Percentiles rank a stretch among this genome's conserved stretches.
Evolutionary conservation across 768 basidiomycete species (phyloP).

Genomic region (Leccinum disarticulatum): DNA sequence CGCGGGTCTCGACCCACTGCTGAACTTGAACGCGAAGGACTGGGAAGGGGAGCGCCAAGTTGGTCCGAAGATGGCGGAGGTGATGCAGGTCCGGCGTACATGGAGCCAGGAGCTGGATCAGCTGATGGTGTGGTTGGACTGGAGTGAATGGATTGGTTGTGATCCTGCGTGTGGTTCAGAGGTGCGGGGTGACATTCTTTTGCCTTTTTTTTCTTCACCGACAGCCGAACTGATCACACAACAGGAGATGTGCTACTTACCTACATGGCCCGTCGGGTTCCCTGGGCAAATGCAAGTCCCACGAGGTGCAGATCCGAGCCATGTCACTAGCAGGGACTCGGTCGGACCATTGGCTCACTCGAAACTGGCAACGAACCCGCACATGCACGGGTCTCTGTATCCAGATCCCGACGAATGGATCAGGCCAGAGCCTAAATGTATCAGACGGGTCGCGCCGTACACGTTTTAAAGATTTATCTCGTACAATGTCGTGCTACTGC

Average conservation of each 20-base stretch:
- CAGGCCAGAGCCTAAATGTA: conserved; percentile 16
- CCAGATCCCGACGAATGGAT: conserved; percentile 5
- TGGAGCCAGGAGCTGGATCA: conserved; percentile 37
- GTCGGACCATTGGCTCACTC: neutral
- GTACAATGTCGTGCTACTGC: neutral
- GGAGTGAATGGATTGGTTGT: conserved; percentile 51
- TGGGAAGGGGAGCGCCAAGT: neutral
- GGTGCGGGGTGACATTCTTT: conserved; percentile 24
- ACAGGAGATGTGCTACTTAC: conserved; percentile 23
- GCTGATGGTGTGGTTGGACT: conserved; percentile 51
- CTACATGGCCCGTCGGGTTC: conserved; percentile 19
- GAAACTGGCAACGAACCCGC: neutral
- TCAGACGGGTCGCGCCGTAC: conserved; percentile 7
- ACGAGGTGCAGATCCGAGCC: neutral
- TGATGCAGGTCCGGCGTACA: conserved; percentile 9
- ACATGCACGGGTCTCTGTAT: neutral
- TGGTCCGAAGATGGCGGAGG: neutral
- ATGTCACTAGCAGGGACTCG: neutral
- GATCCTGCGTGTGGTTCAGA: conserved; percentile 44
- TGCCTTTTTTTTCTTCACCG: neutral
- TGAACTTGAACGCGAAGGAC: conserved; percentile 6
- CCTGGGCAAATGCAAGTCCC: neutral
- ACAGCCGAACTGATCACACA: neutral
- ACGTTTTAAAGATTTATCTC: neutral
- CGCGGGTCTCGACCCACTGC: conserved; percentile 15